Base-by-base conservation (phyloP, 305 asterid genomes). In the Fraxinus paxiana region DNA sequence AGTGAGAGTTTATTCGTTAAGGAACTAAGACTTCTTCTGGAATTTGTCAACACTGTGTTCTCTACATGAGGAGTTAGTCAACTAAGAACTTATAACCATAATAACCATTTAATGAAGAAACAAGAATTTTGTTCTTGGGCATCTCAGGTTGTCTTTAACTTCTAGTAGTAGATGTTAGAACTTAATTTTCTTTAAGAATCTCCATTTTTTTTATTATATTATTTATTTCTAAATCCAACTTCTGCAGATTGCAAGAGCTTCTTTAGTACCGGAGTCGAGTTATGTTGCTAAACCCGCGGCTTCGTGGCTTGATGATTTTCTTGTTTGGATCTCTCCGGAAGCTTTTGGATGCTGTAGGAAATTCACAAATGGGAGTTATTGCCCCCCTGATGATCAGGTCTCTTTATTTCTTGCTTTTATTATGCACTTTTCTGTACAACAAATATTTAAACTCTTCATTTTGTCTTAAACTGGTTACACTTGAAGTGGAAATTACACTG, bases 271-370 rank as follows among this genome's bases (percentile, higher is more conserved):
- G 7, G 94, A 94, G 87, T 91, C 97, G 33, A 96, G 98, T 84
- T 92, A 96, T 80, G 92, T 96, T 83, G 98, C 99, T 79, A 96
- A 96, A 89, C 99, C 99, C 4, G 99, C 99, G 72, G 99, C 99
- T 76, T 96, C 99, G 35, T 96, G 99, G 99, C 96, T 96, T 28
- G 99, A 96, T 70, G 99, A 96, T 89, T 96, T 90, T 90, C 97
- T 96, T 34, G 99, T 96, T 84, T 96, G 98, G 98, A 79, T 92
- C 75, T 94, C 99, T 72, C 99, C 99, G 18, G 98, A 96, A 90
- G 99, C 99, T 38, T 96, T 96, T 84, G 98, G 97, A 51, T 96
- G 99, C 88, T 96, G 99, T 87, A 84, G 99, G 82, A 96, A 96
- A 90, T 96, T 88, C 90, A 89, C 94, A 41, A 94, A 96, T 85